Evolutionary conservation across 2,329 filamentous ascomycete species (phyloP).

Genomic region (Sarocladium brachiariae): DNA sequence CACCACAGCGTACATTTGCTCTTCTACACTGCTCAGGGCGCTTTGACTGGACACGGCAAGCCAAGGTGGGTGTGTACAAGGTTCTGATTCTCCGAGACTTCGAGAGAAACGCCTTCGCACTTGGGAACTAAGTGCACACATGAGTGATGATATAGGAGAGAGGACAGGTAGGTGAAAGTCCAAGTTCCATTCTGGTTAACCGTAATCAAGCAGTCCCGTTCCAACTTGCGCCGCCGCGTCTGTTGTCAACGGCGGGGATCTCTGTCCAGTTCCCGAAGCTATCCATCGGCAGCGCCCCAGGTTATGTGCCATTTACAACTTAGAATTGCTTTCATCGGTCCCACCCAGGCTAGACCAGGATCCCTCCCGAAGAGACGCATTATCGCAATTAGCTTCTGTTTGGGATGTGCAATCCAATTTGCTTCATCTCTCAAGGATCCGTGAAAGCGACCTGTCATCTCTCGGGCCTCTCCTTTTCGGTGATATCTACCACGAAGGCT

Average conservation of each 20-base stretch:
- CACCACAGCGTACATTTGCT: neutral
- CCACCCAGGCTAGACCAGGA: neutral
- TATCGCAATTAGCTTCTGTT: no score
- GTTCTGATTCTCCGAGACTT: no score
- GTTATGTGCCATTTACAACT: neutral
- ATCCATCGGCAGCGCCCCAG: neutral
- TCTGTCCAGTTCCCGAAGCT: constrained; percentile 3
- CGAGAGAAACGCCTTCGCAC: no score
- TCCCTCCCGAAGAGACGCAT: no score
- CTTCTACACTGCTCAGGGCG: no score
- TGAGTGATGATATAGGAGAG: no score
- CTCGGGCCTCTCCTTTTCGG: constrained; percentile 15
- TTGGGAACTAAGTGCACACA: no score
- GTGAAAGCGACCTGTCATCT: neutral
- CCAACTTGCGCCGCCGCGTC: constrained; percentile 4
- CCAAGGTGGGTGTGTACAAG: no score
- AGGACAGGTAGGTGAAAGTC: no score
- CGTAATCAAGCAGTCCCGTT: neutral
- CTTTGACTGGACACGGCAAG: no score
- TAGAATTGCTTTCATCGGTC: neutral
- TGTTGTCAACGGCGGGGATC: constrained; percentile 6
- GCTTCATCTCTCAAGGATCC: no score
- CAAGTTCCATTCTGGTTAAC: neutral
- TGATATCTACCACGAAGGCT: constrained; percentile 50
- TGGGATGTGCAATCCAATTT: no score